Percentiles rank a stretch among this genome's conserved stretches.
These are phyloP conservation scores for Oryza longistaminata DNA, from an alignment of 176 grass and related monocot species.

Conservation along the genomic window DNA sequence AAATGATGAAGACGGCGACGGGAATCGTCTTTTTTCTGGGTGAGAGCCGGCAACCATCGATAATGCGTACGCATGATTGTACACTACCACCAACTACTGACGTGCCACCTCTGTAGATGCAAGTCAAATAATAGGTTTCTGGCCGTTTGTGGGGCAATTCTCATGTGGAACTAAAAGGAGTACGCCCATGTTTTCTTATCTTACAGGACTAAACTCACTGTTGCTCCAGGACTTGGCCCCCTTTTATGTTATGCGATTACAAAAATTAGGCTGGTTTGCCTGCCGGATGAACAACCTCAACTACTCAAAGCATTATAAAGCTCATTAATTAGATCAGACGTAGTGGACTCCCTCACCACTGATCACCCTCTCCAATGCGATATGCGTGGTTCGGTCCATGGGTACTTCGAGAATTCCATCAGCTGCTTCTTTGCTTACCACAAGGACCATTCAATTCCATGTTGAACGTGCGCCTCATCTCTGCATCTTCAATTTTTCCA, in stretches of 20 bases:
- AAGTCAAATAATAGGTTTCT: neutral
- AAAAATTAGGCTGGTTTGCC: constrained; percentile 10
- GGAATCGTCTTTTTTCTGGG: no score
- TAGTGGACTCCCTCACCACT: constrained; percentile 68
- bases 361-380: constrained; percentile 81
- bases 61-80: no score
- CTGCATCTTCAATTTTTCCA: constrained; percentile 74
- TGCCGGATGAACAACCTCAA: neutral
- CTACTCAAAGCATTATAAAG: neutral
- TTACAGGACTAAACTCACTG: neutral
- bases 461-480: constrained; percentile 94
- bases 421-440: constrained; percentile 55
- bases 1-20: no score
- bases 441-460: constrained; percentile 93
- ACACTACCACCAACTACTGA: no score
- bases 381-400: constrained; percentile 33
- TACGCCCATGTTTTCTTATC: constrained; percentile 31
- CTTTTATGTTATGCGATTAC: constrained; percentile 2
- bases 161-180: neutral
- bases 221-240: constrained; percentile 7
- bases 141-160: neutral
- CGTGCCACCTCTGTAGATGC: neutral
- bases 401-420: constrained; percentile 46
- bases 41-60: no score
- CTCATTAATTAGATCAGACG: constrained; percentile 22